phyloP scores from a whole-genome alignment of 345 rosid species.

The Alliaria petiolata region DNA sequence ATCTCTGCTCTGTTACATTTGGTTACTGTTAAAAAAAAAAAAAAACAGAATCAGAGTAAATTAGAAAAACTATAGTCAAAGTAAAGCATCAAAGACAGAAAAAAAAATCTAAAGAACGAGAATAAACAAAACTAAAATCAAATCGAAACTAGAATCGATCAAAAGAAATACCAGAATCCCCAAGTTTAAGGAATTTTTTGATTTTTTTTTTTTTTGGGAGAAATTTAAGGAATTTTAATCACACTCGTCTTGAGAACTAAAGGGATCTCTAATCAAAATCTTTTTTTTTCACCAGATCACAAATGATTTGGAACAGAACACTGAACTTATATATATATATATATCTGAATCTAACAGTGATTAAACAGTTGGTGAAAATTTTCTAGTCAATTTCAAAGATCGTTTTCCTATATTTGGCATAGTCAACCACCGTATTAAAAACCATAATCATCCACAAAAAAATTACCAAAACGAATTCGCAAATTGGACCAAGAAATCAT shows the following conservation, averaged over 20 bases:
- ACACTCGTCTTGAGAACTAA: not conserved
- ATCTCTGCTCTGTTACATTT: constrained; percentile 81
- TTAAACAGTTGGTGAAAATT: constrained; percentile 4
- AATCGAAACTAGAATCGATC: not conserved
- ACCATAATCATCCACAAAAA: constrained; percentile 5
- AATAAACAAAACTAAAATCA: not conserved
- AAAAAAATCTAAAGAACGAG: not conserved
- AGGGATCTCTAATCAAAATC: not conserved
- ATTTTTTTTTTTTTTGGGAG: not conserved
- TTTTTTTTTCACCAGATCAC: not conserved
- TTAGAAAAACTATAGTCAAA: not conserved
- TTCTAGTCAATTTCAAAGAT: constrained; percentile 15
- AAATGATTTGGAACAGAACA: not conserved
- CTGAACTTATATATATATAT: not conserved
- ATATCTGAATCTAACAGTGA: constrained; percentile 24
- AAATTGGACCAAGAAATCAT: constrained; percentile 8
- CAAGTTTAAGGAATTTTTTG: not conserved
- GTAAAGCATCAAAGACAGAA: not conserved
- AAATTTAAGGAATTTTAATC: not conserved
- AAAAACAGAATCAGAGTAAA: constrained; percentile 19
- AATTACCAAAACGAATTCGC: not conserved
- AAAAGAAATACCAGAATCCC: constrained; percentile 5
- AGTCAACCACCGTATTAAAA: constrained; percentile 12
- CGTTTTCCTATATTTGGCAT: not conserved
- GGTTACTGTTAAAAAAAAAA: constrained; percentile 70